These are phyloP conservation scores for Aplosporella prunicola DNA, from an alignment of 2,329 filamentous ascomycete genomes.

Conservation along the genomic window DNA sequence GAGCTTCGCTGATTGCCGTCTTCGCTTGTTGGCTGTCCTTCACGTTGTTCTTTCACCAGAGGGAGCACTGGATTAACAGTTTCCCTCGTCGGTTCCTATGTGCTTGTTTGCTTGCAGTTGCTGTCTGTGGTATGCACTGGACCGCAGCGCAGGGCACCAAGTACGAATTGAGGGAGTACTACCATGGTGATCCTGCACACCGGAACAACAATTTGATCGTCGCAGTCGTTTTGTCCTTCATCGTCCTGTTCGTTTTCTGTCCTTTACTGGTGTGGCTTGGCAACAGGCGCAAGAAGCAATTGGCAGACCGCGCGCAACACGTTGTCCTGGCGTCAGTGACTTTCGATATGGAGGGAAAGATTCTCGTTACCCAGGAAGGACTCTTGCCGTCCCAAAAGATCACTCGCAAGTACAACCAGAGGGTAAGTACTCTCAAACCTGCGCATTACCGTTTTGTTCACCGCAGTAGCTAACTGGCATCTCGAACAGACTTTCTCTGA, in stretches of 20 bases:
- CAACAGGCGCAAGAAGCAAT: slow-evolving; percentile 25
- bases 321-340: slow-evolving; percentile 50
- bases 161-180: slow-evolving; percentile 50
- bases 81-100: slow-evolving; percentile 67
- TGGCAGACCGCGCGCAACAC: slow-evolving; percentile 42
- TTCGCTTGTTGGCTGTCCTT: slow-evolving; percentile 61
- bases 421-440: slow-evolving; percentile 1
- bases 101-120: slow-evolving; percentile 58
- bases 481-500: slow-evolving; percentile 58
- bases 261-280: slow-evolving; percentile 26
- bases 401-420: slow-evolving; percentile 45
- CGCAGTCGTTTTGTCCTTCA: slow-evolving; percentile 37
- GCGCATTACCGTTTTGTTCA: background rate
- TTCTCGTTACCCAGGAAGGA: slow-evolving; percentile 62
- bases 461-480: too few relatives aligned
- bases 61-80: slow-evolving; percentile 64
- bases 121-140: slow-evolving; percentile 84
- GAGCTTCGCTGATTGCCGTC: slow-evolving; percentile 62
- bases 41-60: slow-evolving; percentile 67
- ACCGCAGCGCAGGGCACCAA: slow-evolving; percentile 61
- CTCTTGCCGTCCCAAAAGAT: slow-evolving; percentile 65
- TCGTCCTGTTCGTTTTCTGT: slow-evolving; percentile 28
- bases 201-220: slow-evolving; percentile 61
- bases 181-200: slow-evolving; percentile 29
- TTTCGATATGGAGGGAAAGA: slow-evolving; percentile 56